Conservation (phyloP, 345 rosid genomes). For the Capsella bursapastoris region DNA sequence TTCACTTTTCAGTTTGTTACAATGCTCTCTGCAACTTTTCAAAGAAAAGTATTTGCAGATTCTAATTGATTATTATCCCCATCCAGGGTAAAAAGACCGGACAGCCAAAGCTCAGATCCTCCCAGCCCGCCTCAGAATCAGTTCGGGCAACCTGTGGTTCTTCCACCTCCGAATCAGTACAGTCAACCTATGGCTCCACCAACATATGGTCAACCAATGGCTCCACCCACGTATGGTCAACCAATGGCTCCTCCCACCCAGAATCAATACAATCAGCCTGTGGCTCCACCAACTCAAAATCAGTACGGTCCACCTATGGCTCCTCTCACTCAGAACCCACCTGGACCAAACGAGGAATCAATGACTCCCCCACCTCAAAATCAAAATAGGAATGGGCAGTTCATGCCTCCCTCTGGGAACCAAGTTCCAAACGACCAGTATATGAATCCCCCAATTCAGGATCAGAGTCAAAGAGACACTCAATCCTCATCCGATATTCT, state of each 20-base stretch:
- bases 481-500: slow-evolving; percentile 56
- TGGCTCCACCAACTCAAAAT: slow-evolving; percentile 39
- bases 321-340: slow-evolving; percentile 31
- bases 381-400: slow-evolving; percentile 29
- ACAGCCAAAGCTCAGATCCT: slow-evolving; percentile 31
- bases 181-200: slow-evolving; percentile 31
- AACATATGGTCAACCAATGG: slow-evolving; percentile 20
- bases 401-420: slow-evolving; percentile 29
- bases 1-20: slow-evolving; percentile 19
- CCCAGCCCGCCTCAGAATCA: slow-evolving; percentile 34
- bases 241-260: slow-evolving; percentile 33
- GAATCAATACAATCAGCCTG: slow-evolving; percentile 25
- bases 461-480: slow-evolving; percentile 43
- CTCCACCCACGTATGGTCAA: slow-evolving; percentile 23
- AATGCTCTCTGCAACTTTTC: not conserved
- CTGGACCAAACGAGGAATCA: slow-evolving; percentile 31
- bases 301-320: slow-evolving; percentile 34
- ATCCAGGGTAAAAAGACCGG: slow-evolving; percentile 39
- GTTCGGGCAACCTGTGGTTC: slow-evolving; percentile 32
- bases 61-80: not conserved
- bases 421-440: slow-evolving; percentile 41
- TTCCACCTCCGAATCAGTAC: not conserved
- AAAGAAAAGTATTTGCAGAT: not conserved
- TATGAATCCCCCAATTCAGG: slow-evolving; percentile 34
- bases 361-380: slow-evolving; percentile 28